These are phyloP conservation scores for Xylaria sp. DNA, from an alignment of 2,329 filamentous ascomycete species.

Conservation along the genomic window DNA sequence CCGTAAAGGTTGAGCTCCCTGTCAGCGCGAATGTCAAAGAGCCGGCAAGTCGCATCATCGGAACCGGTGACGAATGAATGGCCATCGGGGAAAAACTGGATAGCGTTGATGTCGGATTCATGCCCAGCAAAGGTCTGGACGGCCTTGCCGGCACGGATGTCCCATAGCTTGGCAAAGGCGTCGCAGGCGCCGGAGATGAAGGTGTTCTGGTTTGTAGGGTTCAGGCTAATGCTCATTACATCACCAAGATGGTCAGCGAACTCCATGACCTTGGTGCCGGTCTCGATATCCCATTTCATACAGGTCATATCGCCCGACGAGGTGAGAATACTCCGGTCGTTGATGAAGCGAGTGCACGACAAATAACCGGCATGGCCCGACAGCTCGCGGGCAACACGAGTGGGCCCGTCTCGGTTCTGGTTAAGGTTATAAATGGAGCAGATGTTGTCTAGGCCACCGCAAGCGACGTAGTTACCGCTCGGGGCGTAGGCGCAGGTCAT, in stretches of 20 bases:
- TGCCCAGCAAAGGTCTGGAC: slow-evolving; percentile 98
- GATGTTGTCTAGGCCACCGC: slow-evolving; percentile 98
- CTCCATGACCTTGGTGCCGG: slow-evolving; percentile 94
- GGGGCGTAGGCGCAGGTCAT: slow-evolving; percentile 99
- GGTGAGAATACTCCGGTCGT: slow-evolving; percentile 95
- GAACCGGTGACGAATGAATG: slow-evolving; percentile 98
- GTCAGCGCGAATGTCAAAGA: slow-evolving; percentile 97
- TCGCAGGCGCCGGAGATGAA: slow-evolving; percentile 99
- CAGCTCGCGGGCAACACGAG: slow-evolving; percentile 90
- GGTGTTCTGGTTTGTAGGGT: slow-evolving; percentile 98
- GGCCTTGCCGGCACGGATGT: slow-evolving; percentile 96
- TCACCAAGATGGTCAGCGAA: slow-evolving; percentile 98
- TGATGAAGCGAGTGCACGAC: slow-evolving; percentile 98
- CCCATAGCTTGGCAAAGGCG: slow-evolving; percentile 98
- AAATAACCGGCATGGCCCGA: slow-evolving; percentile 97
- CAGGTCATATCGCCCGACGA: slow-evolving; percentile 99
- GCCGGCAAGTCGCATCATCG: slow-evolving; percentile 93
- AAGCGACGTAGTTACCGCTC: slow-evolving; percentile 97
- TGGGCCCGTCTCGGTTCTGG: slow-evolving; percentile 91
- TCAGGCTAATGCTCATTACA: slow-evolving; percentile 99
- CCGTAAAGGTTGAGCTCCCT: slow-evolving; percentile 74
- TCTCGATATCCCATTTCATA: slow-evolving; percentile 99
- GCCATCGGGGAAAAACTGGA: slow-evolving; percentile 98
- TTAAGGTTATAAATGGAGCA: slow-evolving; percentile 99
- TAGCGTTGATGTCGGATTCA: slow-evolving; percentile 98